A percentile compares a stretch with the other conserved stretches of the same genome.
phyloP scores from a whole-genome alignment of 2,329 filamentous ascomycete genomes.

The Fusarium austroafricanum region DNA sequence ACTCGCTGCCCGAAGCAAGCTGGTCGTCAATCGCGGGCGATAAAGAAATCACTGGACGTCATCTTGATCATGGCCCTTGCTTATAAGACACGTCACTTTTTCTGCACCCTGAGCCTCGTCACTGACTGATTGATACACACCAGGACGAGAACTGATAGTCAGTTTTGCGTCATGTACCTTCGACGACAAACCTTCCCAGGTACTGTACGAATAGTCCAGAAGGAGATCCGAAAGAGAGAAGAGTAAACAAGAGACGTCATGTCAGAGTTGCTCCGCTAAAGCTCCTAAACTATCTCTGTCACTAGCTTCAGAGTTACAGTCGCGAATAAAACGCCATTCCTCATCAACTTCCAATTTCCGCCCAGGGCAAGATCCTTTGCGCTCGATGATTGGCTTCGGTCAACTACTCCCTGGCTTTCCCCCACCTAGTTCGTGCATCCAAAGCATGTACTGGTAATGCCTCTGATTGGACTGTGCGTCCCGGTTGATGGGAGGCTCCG shows the following conservation, averaged over 20 bases:
- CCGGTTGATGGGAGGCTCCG: constrained; percentile 45
- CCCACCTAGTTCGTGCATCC: constrained; percentile 39
- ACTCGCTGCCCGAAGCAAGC: constrained; percentile 23
- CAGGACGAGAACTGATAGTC: constrained; percentile 35
- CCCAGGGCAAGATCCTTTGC: constrained; percentile 24
- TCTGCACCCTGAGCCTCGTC: constrained; percentile 31
- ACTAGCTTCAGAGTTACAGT: constrained; percentile 25
- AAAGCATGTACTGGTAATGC: constrained; percentile 38
- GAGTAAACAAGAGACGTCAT: constrained; percentile 39
- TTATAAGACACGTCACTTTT: constrained; percentile 40
- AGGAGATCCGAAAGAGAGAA: constrained; percentile 27
- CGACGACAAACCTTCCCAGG: constrained; percentile 16
- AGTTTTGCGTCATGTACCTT: constrained; percentile 21
- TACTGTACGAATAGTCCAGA: not conserved
- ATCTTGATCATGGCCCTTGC: constrained; percentile 28
- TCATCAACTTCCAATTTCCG: constrained; percentile 22
- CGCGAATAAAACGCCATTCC: constrained; percentile 22
- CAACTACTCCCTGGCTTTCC: constrained; percentile 29
- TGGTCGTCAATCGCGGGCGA: constrained; percentile 10
- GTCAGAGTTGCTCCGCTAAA: constrained; percentile 22
- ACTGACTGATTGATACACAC: constrained; percentile 35
- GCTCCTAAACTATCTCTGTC: constrained; percentile 27
- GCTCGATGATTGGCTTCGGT: constrained; percentile 33
- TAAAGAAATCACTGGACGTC: constrained; percentile 11
- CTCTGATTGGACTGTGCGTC: constrained; percentile 48